These are phyloP conservation scores for Kwoniella botswanensis DNA, from an alignment of 768 basidiomycete species.

Conservation along the genomic window DNA sequence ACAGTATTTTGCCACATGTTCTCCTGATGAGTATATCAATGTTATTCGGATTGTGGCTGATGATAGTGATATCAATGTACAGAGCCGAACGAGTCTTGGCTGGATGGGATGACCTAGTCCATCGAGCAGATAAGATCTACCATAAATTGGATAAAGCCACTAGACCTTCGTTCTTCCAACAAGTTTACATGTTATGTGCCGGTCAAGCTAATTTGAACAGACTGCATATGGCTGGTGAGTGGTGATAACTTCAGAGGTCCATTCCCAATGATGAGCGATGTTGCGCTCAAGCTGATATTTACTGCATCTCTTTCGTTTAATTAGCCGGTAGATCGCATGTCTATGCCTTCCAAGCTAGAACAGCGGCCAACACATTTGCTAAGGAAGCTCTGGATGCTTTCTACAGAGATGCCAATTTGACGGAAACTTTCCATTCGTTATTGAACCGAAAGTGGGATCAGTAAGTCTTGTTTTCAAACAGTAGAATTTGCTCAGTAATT, in stretches of 20 bases:
- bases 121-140: conserved; percentile 66
- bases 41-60: too few species aligned
- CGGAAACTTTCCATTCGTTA: conserved; percentile 67
- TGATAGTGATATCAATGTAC: not conserved
- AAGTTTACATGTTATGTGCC: conserved; percentile 62
- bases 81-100: conserved; percentile 69
- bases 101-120: conserved; percentile 64
- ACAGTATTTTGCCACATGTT: not conserved
- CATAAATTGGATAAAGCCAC: conserved; percentile 62
- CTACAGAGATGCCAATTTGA: conserved; percentile 68
- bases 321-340: conserved; percentile 65
- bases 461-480: conserved; percentile 9
- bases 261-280: too few species aligned
- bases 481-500: not conserved
- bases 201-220: conserved; percentile 68
- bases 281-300: not conserved
- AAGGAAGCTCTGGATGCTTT: conserved; percentile 67
- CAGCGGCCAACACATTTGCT: conserved; percentile 68
- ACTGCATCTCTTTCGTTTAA: not conserved
- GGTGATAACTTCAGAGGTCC: not conserved
- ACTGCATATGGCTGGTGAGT: conserved; percentile 65
- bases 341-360: conserved; percentile 68
- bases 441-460: conserved; percentile 71
- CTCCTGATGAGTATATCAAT: too few species aligned
- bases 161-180: conserved; percentile 71